These are phyloP conservation scores for Aspergillus sojae DNA, from an alignment of 2,329 filamentous ascomycete genomes.

Conservation along the genomic window DNA sequence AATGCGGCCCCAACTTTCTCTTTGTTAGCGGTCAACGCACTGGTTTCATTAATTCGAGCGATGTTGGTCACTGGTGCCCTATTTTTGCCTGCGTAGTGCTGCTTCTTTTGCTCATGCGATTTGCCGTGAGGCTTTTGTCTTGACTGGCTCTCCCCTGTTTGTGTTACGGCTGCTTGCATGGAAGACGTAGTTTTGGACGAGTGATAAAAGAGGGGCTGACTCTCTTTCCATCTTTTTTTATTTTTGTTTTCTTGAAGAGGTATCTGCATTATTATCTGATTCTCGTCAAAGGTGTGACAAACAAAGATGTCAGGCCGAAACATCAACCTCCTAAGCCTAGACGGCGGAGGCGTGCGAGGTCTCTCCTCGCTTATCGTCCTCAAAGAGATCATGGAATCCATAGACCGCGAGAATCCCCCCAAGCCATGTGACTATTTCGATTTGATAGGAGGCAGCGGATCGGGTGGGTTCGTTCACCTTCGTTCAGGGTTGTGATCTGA, in stretches of 20 bases:
- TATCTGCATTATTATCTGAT: background rate
- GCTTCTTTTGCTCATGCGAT: background rate
- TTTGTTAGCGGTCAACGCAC: background rate
- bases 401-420: conserved; percentile 29
- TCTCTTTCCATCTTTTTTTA: background rate
- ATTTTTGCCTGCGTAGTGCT: background rate
- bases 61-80: background rate
- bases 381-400: conserved; percentile 35
- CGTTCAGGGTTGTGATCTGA: background rate
- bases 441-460: conserved; percentile 45
- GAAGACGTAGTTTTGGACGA: background rate
- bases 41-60: background rate
- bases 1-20: background rate
- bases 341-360: conserved; percentile 47
- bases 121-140: too few relatives aligned
- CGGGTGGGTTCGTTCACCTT: conserved; percentile 35
- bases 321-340: conserved; percentile 30
- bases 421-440: conserved; percentile 44
- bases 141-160: background rate
- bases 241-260: background rate
- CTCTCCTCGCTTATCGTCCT: conserved; percentile 43
- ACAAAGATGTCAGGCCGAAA: conserved; percentile 18
- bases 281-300: background rate
- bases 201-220: background rate
- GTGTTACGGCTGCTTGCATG: background rate